Percentiles rank a stretch among this genome's conserved stretches.
These are phyloP conservation scores for Eucalyptus dawsonii DNA, from an alignment of 345 rosid species.

Conservation along the genomic window DNA sequence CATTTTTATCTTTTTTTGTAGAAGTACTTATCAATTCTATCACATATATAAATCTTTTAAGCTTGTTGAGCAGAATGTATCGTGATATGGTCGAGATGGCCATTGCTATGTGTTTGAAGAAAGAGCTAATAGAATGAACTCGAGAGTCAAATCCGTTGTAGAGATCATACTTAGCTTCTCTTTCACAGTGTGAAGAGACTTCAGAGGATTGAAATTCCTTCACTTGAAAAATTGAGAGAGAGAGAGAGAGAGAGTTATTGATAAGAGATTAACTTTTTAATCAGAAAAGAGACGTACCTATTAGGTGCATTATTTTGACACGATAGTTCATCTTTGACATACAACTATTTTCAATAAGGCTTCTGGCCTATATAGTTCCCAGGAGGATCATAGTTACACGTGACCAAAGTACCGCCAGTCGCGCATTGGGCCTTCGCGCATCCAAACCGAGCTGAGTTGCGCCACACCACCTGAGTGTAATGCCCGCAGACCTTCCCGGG, in stretches of 20 bases:
- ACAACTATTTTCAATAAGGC: background rate
- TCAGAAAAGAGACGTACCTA: too few species aligned
- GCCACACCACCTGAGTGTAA: slow-evolving; percentile 7
- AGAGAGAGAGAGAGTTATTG: too few species aligned
- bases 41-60: background rate
- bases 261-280: too few species aligned
- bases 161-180: background rate
- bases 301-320: background rate
- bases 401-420: background rate
- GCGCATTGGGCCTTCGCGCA: background rate
- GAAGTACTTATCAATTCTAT: background rate
- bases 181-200: background rate
- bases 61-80: background rate
- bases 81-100: background rate
- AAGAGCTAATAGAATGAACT: background rate
- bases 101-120: background rate
- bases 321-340: background rate
- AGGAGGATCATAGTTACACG: slow-evolving; percentile 11
- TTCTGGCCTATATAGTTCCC: background rate
- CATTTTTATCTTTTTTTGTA: background rate
- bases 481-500: background rate
- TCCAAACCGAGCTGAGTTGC: background rate
- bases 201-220: background rate
- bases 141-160: background rate
- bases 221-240: background rate